Evolutionary conservation across 192 early-diverging fungal species (phyloP).

Genomic region (Coemansia sp.): DNA sequence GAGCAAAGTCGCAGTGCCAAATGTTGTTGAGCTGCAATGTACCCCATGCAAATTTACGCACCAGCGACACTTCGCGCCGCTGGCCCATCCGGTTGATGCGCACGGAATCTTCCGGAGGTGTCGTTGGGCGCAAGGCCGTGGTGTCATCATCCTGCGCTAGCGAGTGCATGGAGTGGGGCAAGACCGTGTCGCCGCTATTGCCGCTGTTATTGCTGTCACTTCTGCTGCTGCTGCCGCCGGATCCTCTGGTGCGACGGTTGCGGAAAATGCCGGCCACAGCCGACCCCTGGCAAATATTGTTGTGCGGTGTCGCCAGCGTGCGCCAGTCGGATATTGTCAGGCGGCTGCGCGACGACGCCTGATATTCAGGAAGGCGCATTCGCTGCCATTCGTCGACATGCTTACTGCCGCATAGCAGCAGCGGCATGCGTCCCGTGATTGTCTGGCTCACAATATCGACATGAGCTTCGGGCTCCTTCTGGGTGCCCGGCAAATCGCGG

Average conservation of each 20-base stretch:
- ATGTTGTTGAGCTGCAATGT: slow-evolving; percentile 87
- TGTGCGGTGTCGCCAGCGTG: slow-evolving; percentile 12
- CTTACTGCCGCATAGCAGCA: slow-evolving; percentile 33
- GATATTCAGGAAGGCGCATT: slow-evolving; percentile 35
- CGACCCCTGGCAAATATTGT: slow-evolving; percentile 14
- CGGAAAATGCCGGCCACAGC: slow-evolving; percentile 28
- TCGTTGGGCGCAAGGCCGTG: not conserved
- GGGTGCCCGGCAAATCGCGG: slow-evolving; percentile 13
- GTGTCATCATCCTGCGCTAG: no score
- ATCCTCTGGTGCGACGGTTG: not conserved
- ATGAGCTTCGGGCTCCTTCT: slow-evolving; percentile 8
- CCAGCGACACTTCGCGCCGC: slow-evolving; percentile 54
- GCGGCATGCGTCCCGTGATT: slow-evolving; percentile 9
- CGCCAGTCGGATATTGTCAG: slow-evolving; percentile 34
- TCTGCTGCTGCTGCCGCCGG: not conserved
- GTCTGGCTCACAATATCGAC: no score
- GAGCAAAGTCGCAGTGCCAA: slow-evolving; percentile 86
- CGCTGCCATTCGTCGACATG: slow-evolving; percentile 41
- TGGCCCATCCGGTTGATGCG: slow-evolving; percentile 22
- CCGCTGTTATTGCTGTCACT: no score
- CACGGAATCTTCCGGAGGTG: slow-evolving; percentile 7
- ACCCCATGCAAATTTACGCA: slow-evolving; percentile 84
- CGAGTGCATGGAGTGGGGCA: no score
- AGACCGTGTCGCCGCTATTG: no score
- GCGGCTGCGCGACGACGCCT: slow-evolving; percentile 12